phyloP scores from a whole-genome alignment of 2,329 filamentous ascomycete genomes.

The Talaromyces sp. region DNA sequence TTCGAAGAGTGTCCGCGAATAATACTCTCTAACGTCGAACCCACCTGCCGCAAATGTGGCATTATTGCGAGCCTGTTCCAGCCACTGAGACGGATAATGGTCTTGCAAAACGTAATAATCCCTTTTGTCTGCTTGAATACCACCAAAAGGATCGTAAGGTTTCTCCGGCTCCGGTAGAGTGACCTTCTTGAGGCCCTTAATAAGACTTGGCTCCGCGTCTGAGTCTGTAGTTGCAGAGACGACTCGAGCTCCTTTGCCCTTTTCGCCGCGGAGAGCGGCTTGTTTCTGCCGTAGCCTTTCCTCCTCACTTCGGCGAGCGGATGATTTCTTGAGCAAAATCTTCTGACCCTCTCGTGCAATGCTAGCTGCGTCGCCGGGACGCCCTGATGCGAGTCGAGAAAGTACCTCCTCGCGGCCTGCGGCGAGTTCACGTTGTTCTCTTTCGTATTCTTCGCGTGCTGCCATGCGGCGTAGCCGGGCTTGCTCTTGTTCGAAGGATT shows the following conservation, averaged over 20 bases:
- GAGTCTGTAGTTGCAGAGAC: conserved; percentile 26
- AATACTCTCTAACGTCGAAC: conserved; percentile 79
- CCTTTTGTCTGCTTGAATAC: conserved; percentile 59
- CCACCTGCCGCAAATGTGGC: conserved; percentile 70
- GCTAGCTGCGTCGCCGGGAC: conserved; percentile 56
- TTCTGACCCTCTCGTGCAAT: conserved; percentile 53
- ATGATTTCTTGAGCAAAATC: conserved; percentile 70
- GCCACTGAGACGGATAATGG: conserved; percentile 71
- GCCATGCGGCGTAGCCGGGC: conserved; percentile 61
- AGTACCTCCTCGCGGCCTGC: conserved; percentile 67
- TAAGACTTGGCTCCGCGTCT: conserved; percentile 47
- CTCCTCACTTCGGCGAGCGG: conserved; percentile 56
- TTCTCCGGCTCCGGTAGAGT: conserved; percentile 62
- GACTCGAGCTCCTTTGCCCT: conserved; percentile 24
- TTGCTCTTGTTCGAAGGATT: conserved; percentile 63
- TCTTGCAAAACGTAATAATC: conserved; percentile 68
- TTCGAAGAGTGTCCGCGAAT: conserved; percentile 75
- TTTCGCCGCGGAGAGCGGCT: conserved; percentile 37
- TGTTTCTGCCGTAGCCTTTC: conserved; percentile 47
- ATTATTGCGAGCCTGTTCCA: conserved; percentile 65
- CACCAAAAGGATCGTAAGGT: conserved; percentile 86
- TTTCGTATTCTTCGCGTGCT: conserved; percentile 65
- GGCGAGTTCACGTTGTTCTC: conserved; percentile 62
- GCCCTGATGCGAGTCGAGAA: conserved; percentile 62
- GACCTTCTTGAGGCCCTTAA: conserved; percentile 74